Conservation (phyloP, 2,329 filamentous ascomycete genomes). For the Fusarium longipes region DNA sequence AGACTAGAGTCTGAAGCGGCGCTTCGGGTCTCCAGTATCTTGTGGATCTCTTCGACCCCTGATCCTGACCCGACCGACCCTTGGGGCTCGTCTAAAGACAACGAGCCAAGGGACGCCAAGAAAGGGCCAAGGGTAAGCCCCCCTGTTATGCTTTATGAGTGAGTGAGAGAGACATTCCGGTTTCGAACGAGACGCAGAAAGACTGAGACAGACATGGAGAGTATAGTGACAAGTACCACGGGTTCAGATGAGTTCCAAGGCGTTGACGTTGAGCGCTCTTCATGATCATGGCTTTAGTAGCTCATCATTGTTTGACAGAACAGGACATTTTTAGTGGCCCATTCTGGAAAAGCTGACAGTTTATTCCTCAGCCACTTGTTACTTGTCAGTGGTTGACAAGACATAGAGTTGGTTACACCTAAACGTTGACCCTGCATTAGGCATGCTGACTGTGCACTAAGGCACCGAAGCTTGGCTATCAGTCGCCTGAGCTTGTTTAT, state of each 20-base stretch:
- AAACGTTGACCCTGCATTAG: not conserved
- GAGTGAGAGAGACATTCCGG: conserved; percentile 14
- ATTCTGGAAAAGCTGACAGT: conserved; percentile 5
- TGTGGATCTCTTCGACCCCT: conserved; percentile 35
- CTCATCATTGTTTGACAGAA: not conserved
- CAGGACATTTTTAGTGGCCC: not conserved
- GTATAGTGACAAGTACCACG: not conserved
- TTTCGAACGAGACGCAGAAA: conserved; percentile 29
- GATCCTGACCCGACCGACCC: conserved; percentile 8
- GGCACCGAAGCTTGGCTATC: conserved; percentile 23
- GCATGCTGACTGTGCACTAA: too few species aligned
- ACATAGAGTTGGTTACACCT: not conserved
- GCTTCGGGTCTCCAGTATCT: conserved; percentile 37
- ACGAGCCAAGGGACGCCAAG: conserved; percentile 35
- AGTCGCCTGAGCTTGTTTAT: conserved; percentile 4
- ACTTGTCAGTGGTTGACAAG: not conserved
- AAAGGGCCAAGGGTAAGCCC: conserved; percentile 20
- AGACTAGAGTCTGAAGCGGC: conserved; percentile 17
- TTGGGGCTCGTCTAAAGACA: not conserved
- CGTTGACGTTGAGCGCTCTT: not conserved
- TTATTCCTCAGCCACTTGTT: conserved; percentile 15
- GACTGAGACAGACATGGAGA: conserved; percentile 24
- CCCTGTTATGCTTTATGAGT: conserved; percentile 12
- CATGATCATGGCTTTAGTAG: not conserved
- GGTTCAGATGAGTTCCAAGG: conserved; percentile 28